Conservation (phyloP, 306 rosid species). For the Lathyrus sativus region DNA sequence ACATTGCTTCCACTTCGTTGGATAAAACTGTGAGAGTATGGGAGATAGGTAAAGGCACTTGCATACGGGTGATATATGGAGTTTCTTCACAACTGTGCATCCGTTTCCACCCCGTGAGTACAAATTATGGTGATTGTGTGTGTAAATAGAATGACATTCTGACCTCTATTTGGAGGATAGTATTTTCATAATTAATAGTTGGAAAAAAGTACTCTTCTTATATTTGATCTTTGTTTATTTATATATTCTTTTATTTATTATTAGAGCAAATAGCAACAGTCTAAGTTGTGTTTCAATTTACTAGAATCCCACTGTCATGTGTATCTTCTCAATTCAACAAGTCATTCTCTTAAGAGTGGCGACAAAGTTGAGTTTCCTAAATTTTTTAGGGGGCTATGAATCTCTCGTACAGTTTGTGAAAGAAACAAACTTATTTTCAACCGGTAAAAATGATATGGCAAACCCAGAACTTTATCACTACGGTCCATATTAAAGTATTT, state of each 20-base stretch:
- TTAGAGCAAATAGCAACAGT: not conserved
- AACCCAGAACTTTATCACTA: not conserved
- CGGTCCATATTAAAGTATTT: not conserved
- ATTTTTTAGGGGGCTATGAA: conserved; percentile 3
- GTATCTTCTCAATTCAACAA: conserved; percentile 11
- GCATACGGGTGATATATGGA: conserved; percentile 97
- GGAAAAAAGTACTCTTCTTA: conserved; percentile 1
- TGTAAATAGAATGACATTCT: conserved; percentile 11
- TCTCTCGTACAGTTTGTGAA: not conserved
- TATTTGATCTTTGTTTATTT: not conserved
- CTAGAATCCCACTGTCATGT: conserved; percentile 11
- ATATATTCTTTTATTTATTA: not conserved
- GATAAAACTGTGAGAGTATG: conserved; percentile 97
- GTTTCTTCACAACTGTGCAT: conserved; percentile 87
- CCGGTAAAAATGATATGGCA: not conserved
- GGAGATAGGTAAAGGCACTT: conserved; percentile 85
- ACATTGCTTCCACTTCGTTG: conserved; percentile 90
- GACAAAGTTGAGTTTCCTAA: conserved; percentile 32
- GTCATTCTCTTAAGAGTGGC: conserved; percentile 10
- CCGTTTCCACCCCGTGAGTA: conserved; percentile 98
- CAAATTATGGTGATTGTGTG: conserved; percentile 5
- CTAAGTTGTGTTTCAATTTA: conserved; percentile 20
- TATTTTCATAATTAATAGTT: conserved; percentile 15
- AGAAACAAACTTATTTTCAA: not conserved
- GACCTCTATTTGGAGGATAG: conserved; percentile 24